Percentiles rank a stretch among this genome's conserved stretches.
Evolutionary conservation across 108 stramenopile species (phyloP).

Genomic region (Mayamaea pseudoterrestris): DNA sequence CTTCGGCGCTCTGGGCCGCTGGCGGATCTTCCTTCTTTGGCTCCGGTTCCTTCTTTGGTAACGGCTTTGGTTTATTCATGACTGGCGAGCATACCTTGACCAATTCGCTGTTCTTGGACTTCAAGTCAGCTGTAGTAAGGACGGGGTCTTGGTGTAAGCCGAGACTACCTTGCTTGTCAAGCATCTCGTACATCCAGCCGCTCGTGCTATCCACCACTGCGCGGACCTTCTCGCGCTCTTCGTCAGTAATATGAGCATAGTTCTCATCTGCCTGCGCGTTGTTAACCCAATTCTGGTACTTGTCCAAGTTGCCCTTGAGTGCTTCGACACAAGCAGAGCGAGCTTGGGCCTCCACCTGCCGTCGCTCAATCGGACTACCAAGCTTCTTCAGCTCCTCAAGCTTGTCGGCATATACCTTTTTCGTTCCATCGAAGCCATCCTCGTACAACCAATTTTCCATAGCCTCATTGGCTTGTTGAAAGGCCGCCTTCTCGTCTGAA

Average conservation of each 20-base stretch:
- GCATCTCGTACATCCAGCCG: slow-evolving; percentile 86
- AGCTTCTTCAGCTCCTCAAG: slow-evolving; percentile 73
- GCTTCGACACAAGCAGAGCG: slow-evolving; percentile 59
- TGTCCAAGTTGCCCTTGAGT: slow-evolving; percentile 71
- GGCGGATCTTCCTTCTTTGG: slow-evolving; percentile 21
- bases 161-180: slow-evolving; percentile 82
- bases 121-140: slow-evolving; percentile 59
- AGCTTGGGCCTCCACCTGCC: slow-evolving; percentile 58
- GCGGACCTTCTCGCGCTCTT: slow-evolving; percentile 70
- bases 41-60: slow-evolving; percentile 53
- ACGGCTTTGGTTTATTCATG: slow-evolving; percentile 90
- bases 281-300: slow-evolving; percentile 77
- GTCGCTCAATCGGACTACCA: slow-evolving; percentile 82
- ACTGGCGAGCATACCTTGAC: slow-evolving; percentile 60
- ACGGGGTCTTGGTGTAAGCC: slow-evolving; percentile 65
- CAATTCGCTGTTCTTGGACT: slow-evolving; percentile 57
- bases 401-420: slow-evolving; percentile 82
- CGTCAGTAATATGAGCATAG: slow-evolving; percentile 85
- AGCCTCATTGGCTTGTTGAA: slow-evolving; percentile 49
- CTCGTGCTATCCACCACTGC: slow-evolving; percentile 56
- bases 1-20: slow-evolving; percentile 23
- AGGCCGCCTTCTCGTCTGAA: slow-evolving; percentile 67
- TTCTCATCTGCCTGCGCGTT: slow-evolving; percentile 60
- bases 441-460: slow-evolving; percentile 98
- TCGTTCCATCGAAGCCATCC: slow-evolving; percentile 95